phyloP scores from a whole-genome alignment of 345 rosid genomes.

The Ceriops decandra region DNA sequence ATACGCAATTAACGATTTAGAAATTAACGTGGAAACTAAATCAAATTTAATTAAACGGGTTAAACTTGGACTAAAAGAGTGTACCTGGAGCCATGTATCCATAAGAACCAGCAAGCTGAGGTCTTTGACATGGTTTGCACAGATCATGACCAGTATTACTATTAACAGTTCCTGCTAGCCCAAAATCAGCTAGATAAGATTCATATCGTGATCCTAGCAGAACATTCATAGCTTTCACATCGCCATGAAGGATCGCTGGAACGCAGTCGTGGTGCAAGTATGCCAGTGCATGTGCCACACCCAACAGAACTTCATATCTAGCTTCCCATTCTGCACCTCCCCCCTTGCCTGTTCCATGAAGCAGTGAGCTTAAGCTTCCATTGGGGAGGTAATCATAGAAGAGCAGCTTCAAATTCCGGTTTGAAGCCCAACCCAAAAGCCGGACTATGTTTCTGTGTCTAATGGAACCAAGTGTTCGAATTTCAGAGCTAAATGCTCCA shows the following conservation, averaged over 20 bases:
- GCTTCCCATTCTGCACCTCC: conserved; percentile 76
- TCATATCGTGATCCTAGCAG: conserved; percentile 65
- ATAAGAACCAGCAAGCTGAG: conserved; percentile 87
- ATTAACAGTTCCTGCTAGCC: conserved; percentile 59
- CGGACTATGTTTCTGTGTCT: conserved; percentile 81
- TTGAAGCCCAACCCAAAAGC: conserved; percentile 83
- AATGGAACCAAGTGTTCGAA: conserved; percentile 73
- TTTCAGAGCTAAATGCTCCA: conserved; percentile 80
- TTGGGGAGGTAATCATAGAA: conserved; percentile 91
- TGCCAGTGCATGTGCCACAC: conserved; percentile 84
- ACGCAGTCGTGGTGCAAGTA: conserved; percentile 90
- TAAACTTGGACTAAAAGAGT: background rate
- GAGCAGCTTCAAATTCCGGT: conserved; percentile 64
- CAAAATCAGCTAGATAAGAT: conserved; percentile 84
- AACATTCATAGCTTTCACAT: conserved; percentile 90
- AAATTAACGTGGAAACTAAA: background rate
- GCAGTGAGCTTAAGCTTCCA: conserved; percentile 87
- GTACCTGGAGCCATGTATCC: conserved; percentile 99
- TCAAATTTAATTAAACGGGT: background rate
- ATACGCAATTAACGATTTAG: background rate
- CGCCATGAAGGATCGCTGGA: conserved; percentile 87
- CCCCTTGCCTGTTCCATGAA: conserved; percentile 71
- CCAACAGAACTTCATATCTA: conserved; percentile 65
- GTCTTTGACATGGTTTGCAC: conserved; percentile 47
- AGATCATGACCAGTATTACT: conserved; percentile 27